A percentile compares a stretch with the other conserved stretches of the same genome.
Conservation (phyloP, 371 early-diverging fungal genomes). For the Mucor piriformis region DNA sequence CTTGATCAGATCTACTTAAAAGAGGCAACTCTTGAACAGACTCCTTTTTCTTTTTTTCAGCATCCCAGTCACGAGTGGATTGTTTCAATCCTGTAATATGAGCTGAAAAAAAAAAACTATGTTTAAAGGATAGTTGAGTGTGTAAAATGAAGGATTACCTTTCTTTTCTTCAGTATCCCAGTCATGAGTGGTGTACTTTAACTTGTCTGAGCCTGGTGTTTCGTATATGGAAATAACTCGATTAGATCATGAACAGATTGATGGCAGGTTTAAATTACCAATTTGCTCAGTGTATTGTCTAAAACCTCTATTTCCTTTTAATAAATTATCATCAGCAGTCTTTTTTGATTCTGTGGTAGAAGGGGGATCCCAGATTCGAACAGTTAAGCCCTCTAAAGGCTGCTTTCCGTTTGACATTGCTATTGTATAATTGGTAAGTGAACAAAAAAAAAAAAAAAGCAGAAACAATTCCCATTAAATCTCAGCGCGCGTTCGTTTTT, state of each 20-base stretch:
- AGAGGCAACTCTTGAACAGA: slow-evolving; percentile 14
- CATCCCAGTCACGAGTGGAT: slow-evolving; percentile 20
- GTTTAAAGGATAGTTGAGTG: neutral
- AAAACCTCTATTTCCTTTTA: slow-evolving; percentile 14
- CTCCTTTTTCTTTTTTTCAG: neutral
- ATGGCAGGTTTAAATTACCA: neutral
- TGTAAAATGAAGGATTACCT: neutral
- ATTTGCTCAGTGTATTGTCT: slow-evolving; percentile 19
- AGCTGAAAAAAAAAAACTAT: neutral
- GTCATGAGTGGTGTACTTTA: slow-evolving; percentile 6
- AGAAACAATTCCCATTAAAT: neutral
- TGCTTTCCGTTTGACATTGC: slow-evolving; percentile 14
- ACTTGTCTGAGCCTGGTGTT: neutral
- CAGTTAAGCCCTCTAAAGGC: slow-evolving; percentile 20
- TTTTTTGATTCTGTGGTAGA: neutral
- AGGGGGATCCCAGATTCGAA: slow-evolving; percentile 15
- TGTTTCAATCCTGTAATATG: neutral
- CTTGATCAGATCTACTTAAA: slow-evolving; percentile 15
- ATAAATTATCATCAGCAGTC: neutral
- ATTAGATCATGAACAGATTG: neutral
- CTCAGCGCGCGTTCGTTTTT: slow-evolving; percentile 4
- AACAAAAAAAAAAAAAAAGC: neutral
- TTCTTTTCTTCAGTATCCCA: neutral
- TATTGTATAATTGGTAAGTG: neutral
- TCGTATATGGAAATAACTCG: neutral